phyloP scores from a whole-genome alignment of 805 yeast species.

The Dipodascopsis uninucleata region DNA sequence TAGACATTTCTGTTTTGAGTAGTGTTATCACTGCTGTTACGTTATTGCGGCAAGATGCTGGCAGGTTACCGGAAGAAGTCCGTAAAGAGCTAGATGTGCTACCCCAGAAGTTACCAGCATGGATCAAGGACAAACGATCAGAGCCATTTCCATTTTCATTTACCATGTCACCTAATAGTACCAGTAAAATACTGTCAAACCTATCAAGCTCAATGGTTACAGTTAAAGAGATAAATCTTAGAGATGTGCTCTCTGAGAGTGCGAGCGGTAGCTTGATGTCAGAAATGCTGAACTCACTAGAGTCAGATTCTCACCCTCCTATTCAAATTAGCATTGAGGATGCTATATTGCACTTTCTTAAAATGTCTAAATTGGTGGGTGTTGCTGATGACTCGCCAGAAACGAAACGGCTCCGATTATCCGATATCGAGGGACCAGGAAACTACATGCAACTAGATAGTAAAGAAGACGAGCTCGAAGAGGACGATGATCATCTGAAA shows the following conservation, averaged over 20 bases:
- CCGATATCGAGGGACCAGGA: no score
- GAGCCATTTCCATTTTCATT: conserved; percentile 16
- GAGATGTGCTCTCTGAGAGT: conserved; percentile 4
- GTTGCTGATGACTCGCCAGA: background rate
- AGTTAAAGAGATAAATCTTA: no score
- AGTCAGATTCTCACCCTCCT: conserved; percentile 13
- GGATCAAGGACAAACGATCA: conserved; percentile 8
- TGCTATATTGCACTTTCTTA: conserved; percentile 7
- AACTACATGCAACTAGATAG: background rate
- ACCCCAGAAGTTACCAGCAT: conserved; percentile 13
- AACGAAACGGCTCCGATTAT: background rate
- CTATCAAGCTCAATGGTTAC: no score
- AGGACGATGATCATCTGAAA: no score
- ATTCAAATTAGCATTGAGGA: conserved; percentile 6
- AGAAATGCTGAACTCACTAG: conserved; percentile 15
- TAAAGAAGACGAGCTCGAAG: conserved; percentile 2
- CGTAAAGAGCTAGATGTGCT: conserved; percentile 8
- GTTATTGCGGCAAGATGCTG: conserved; percentile 75
- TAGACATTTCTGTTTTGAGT: conserved; percentile 48
- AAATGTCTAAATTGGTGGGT: background rate
- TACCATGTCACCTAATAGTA: no score
- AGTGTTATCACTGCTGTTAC: conserved; percentile 78
- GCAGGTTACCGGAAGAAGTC: conserved; percentile 67
- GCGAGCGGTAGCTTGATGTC: conserved; percentile 10
- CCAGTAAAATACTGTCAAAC: no score